These are phyloP conservation scores for Omphalotus olearius DNA, from an alignment of 1,284 basidiomycete genomes.

Conservation along the genomic window DNA sequence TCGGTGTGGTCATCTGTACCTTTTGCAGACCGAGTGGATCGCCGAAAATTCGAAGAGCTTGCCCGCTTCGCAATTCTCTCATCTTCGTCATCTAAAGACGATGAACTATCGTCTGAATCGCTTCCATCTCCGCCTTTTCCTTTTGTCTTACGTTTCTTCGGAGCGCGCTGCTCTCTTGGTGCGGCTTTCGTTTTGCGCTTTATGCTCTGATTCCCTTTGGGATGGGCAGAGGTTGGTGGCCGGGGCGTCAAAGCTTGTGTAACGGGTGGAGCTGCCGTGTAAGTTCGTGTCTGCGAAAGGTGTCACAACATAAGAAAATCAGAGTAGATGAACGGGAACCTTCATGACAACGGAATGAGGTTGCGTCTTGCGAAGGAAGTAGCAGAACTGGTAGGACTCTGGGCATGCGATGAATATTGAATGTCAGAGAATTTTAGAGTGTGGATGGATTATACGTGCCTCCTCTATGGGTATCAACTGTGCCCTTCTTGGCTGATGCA, in stretches of 20 bases:
- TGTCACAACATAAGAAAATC: background rate
- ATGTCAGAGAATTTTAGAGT: background rate
- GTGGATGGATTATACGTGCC: constrained; percentile 36
- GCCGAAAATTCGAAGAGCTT: constrained; percentile 10
- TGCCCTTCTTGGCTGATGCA: constrained; percentile 49
- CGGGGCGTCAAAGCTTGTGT: constrained; percentile 18
- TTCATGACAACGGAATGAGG: constrained; percentile 73
- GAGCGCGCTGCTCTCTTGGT: constrained; percentile 16
- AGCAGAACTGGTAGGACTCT: constrained; percentile 80
- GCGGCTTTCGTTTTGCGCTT: constrained; percentile 24
- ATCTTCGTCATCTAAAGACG: constrained; percentile 18
- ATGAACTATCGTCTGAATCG: constrained; percentile 22
- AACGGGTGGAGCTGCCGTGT: constrained; percentile 38
- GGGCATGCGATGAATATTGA: constrained; percentile 8
- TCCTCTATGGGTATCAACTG: constrained; percentile 71
- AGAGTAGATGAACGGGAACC: constrained; percentile 30
- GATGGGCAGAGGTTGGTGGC: constrained; percentile 20
- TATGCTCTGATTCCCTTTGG: constrained; percentile 12
- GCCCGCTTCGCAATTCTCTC: constrained; percentile 12
- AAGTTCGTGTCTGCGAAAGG: constrained; percentile 45
- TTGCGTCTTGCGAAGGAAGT: constrained; percentile 73
- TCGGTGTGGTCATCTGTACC: background rate
- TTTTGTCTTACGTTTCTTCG: constrained; percentile 44
- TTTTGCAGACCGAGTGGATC: constrained; percentile 15
- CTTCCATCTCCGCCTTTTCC: constrained; percentile 30